Conservation (phyloP, 345 rosid genomes). For the Pugionium cornutum region DNA sequence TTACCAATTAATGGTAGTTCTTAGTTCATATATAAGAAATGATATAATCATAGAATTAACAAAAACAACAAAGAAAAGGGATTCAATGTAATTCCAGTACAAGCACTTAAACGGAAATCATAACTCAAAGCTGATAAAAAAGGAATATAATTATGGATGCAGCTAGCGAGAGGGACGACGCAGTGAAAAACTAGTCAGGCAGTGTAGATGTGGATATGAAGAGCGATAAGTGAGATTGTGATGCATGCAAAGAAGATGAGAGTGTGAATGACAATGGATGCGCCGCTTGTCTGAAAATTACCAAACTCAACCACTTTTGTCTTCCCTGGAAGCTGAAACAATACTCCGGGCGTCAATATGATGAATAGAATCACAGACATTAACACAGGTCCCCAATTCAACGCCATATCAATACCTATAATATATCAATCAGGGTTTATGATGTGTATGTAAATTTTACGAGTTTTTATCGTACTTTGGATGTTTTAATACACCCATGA, state of each 20-base stretch:
- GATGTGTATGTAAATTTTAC: not conserved
- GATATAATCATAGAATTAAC: not conserved
- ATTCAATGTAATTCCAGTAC: conserved; percentile 1
- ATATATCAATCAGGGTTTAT: not conserved
- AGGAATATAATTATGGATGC: not conserved
- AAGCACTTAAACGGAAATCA: conserved; percentile 6
- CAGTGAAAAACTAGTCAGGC: conserved; percentile 13
- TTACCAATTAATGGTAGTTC: not conserved
- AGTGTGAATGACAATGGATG: conserved; percentile 53
- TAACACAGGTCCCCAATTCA: conserved; percentile 70
- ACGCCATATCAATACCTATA: conserved; percentile 35
- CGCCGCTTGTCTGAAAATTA: conserved; percentile 50
- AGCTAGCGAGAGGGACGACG: not conserved
- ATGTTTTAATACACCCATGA: not conserved
- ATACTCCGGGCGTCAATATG: conserved; percentile 59
- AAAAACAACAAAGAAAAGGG: too few species aligned
- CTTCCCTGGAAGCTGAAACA: conserved; percentile 68
- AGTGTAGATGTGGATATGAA: conserved; percentile 52
- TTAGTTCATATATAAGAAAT: conserved; percentile 13
- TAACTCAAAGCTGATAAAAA: conserved; percentile 11
- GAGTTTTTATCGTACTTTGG: not conserved
- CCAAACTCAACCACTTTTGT: conserved; percentile 50
- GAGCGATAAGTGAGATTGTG: conserved; percentile 50
- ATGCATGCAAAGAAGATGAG: conserved; percentile 45
- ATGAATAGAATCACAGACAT: conserved; percentile 60